These are phyloP conservation scores for Fusarium denticulatum DNA, from an alignment of 2,329 filamentous ascomycete species.

Conservation along the genomic window DNA sequence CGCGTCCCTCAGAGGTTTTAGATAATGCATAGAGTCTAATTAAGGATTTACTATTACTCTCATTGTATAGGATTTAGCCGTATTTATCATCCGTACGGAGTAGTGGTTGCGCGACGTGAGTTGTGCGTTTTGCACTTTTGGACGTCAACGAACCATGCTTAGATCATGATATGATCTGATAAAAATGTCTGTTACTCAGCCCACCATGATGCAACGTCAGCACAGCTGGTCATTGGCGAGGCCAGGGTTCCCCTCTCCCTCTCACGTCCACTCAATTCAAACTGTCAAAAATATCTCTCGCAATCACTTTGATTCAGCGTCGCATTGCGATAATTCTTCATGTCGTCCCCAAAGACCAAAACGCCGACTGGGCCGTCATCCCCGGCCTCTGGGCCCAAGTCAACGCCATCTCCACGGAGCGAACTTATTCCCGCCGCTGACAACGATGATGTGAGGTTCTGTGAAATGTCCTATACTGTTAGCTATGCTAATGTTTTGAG, in stretches of 20 bases:
- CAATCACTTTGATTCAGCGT: too few relatives aligned
- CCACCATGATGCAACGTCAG: neutral
- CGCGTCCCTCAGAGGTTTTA: fast-evolving
- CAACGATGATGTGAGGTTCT: neutral
- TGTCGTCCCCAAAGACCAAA: neutral
- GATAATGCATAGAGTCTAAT: too few relatives aligned
- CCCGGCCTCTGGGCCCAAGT: neutral
- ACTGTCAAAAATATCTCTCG: neutral
- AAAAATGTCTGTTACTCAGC: neutral
- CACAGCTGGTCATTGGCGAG: neutral
- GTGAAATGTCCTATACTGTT: fast-evolving
- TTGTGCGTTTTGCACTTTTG: neutral
- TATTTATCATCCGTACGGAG: too few relatives aligned
- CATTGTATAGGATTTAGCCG: too few relatives aligned
- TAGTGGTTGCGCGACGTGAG: fast-evolving
- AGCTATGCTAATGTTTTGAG: fast-evolving
- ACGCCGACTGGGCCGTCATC: neutral
- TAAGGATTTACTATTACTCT: fast-evolving
- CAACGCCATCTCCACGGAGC: neutral
- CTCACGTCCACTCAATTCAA: too few relatives aligned
- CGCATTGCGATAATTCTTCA: neutral
- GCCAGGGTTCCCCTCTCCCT: neutral
- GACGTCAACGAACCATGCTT: too few relatives aligned
- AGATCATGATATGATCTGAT: neutral
- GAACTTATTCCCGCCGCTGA: neutral